Percentiles rank a stretch among this genome's conserved stretches.
Evolutionary conservation across 1,284 basidiomycete species (phyloP).

Genomic region (Xerocomus amazonicus): DNA sequence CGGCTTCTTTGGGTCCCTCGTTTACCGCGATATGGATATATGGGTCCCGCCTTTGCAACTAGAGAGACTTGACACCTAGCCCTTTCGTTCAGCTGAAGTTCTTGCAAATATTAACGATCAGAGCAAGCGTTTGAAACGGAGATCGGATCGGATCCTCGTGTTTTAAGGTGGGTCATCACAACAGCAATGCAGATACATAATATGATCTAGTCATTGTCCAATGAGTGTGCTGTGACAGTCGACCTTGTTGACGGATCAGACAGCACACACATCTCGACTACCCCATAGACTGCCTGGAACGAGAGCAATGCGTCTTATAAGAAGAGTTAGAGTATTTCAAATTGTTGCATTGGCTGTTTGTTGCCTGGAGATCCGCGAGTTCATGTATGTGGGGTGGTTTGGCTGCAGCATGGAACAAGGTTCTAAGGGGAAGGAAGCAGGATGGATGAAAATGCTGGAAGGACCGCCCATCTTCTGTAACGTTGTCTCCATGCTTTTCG

Average conservation of each 20-base stretch:
- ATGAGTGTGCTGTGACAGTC: neutral
- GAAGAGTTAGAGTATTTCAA: conserved; percentile 30
- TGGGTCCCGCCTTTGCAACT: conserved; percentile 5
- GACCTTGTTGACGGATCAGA: too few species aligned
- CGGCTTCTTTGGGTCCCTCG: conserved; percentile 6
- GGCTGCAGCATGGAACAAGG: conserved; percentile 12
- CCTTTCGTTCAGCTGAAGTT: conserved; percentile 9
- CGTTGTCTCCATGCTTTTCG: conserved; percentile 27
- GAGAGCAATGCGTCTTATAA: conserved; percentile 1
- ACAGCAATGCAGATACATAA: conserved; percentile 20
- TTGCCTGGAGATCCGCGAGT: conserved; percentile 12
- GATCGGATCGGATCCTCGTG: conserved; percentile 28
- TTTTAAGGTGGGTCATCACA: conserved; percentile 30
- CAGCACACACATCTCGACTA: neutral
- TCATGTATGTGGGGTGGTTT: conserved; percentile 9
- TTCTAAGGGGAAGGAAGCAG: conserved; percentile 11
- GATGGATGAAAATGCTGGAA: neutral
- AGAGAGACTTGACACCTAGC: conserved; percentile 9
- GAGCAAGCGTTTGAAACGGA: conserved; percentile 20
- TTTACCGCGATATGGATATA: conserved; percentile 23
- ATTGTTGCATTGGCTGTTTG: conserved; percentile 8
- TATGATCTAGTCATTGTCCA: conserved; percentile 3
- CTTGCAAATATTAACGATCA: conserved; percentile 13
- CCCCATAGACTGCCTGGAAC: neutral
- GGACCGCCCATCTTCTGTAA: conserved; percentile 17